phyloP scores from a whole-genome alignment of 352 stramenopile species.

The Phytophthora rubi region DNA sequence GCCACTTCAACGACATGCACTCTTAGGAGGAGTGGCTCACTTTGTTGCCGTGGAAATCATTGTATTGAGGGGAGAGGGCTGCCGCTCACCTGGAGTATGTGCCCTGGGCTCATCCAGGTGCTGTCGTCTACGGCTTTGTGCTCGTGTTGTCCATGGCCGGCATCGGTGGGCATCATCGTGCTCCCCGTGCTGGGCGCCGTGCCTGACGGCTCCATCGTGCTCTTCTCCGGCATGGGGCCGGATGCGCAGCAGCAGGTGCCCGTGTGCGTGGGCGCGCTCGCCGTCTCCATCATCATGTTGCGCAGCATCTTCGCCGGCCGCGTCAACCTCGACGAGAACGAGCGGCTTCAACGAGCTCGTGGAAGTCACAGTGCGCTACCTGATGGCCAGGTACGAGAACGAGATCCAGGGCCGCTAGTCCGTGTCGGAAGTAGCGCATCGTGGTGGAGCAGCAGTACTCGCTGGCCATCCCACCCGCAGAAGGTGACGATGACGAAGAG shows the following conservation, averaged over 20 bases:
- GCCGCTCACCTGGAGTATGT: no score
- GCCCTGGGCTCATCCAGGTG: no score
- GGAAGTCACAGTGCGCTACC: slow-evolving; percentile 82
- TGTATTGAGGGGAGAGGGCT: no score
- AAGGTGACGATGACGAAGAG: slow-evolving; percentile 90
- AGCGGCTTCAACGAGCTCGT: slow-evolving; percentile 96
- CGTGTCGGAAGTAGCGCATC: slow-evolving; percentile 60
- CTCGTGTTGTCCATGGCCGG: slow-evolving; percentile 95
- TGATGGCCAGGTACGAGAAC: slow-evolving; percentile 82
- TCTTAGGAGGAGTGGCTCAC: no score
- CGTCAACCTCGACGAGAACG: slow-evolving; percentile 93
- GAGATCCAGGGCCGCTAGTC: slow-evolving; percentile 53
- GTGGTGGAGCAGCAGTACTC: slow-evolving; percentile 57
- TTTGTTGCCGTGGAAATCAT: no score
- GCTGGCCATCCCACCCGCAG: slow-evolving; percentile 46
- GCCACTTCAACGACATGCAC: no score
- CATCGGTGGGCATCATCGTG: slow-evolving; percentile 96
- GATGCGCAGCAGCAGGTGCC: slow-evolving; percentile 95
- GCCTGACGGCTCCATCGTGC: slow-evolving; percentile 97
- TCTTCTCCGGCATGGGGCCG: slow-evolving; percentile 95
- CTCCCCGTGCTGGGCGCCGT: slow-evolving; percentile 97
- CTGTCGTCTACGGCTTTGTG: slow-evolving; percentile 33
- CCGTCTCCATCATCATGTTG: slow-evolving; percentile 99
- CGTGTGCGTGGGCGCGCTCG: slow-evolving; percentile 97
- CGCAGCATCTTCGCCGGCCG: slow-evolving; percentile 94